Base-by-base conservation (phyloP, 441 rosid genomes). In the Heliophila coronopifolia region DNA sequence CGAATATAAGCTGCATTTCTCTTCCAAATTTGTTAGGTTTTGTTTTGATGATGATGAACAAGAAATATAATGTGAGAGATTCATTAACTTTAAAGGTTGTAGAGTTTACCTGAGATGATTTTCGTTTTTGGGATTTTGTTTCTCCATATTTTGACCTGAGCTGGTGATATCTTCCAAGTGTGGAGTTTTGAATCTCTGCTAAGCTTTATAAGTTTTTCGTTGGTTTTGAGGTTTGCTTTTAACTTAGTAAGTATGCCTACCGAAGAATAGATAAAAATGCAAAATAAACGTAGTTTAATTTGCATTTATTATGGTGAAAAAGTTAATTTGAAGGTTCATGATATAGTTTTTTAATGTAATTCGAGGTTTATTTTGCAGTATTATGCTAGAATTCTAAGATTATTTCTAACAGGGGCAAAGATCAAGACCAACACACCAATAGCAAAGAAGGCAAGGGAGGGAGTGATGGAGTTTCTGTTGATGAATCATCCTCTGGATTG, bases 401-500 rank as follows among this genome's bases (percentile, higher is more conserved):
- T 56, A 0, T 69, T 56, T 39, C 3, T 18, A 35, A 25, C 59
- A 88, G 97, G 98, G 43, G 86, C 86, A 96, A 91, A 91, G 75
- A 91, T 91, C 66, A 91, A 91, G 81, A 84, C 98, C 3, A 90
- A 84, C 32, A 82, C 98, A 17, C 96, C 94, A 4, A 58, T 91
- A 24, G 98, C 98, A 3, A 86, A 91, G 80, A 91, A 91, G 70
- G 98, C 96, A 5, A 71, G 98, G 14, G 98, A 91, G 58, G 98
- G 98, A 59, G 96, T 86, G 68, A 86, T 91, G 98, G 96, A 91
- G 33, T 91, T 86, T 35, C 59, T 90, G 76, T 71, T 90, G 65
- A 90, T 90, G 98, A 90, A 90, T 50, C 98, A 90, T 68, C 98
- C 98, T 4, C 40, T 90, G 50, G 98, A 90, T 73, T 90, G 98